Percentiles rank a stretch among this genome's conserved stretches.
These are phyloP conservation scores for Ceratobasidium sp. DNA, from an alignment of 1,284 basidiomycete genomes.

Conservation along the genomic window DNA sequence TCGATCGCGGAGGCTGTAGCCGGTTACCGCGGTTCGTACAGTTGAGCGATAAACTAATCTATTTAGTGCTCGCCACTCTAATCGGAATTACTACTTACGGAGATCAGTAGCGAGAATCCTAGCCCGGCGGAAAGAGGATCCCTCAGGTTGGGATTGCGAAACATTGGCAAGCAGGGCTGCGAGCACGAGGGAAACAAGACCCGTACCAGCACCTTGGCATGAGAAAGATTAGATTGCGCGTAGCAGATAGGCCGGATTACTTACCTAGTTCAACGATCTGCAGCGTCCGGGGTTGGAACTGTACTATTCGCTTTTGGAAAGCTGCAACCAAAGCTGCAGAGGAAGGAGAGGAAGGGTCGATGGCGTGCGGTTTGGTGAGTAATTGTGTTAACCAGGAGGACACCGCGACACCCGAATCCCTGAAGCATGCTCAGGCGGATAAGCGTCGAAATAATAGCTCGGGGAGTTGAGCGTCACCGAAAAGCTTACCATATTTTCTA, in stretches of 20 bases:
- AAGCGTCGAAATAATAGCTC: background rate
- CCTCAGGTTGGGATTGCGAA: too few species aligned
- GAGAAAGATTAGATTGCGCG: slow-evolving; percentile 10
- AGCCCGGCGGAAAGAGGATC: slow-evolving; percentile 52
- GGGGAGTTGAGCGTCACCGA: slow-evolving; percentile 8
- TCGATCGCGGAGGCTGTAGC: slow-evolving; percentile 80
- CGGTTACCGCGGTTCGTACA: slow-evolving; percentile 31
- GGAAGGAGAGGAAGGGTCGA: background rate
- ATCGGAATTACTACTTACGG: slow-evolving; percentile 62
- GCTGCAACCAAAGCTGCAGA: background rate
- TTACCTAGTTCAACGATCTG: slow-evolving; percentile 74
- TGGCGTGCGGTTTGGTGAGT: background rate
- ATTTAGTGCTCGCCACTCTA: background rate
- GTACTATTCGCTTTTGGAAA: slow-evolving; percentile 16
- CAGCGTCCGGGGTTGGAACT: background rate
- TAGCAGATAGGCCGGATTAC: slow-evolving; percentile 47
- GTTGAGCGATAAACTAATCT: background rate
- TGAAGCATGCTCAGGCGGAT: background rate
- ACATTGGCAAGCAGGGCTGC: slow-evolving; percentile 61
- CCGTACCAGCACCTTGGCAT: slow-evolving; percentile 80
- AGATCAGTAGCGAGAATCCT: slow-evolving; percentile 79
- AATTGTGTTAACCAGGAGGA: slow-evolving; percentile 46
- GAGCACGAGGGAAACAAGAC: slow-evolving; percentile 80
- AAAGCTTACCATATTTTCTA: slow-evolving; percentile 40
- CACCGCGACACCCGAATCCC: slow-evolving; percentile 67